Conservation (phyloP, 371 early-diverging fungal genomes). For the Mucor piriformis region DNA sequence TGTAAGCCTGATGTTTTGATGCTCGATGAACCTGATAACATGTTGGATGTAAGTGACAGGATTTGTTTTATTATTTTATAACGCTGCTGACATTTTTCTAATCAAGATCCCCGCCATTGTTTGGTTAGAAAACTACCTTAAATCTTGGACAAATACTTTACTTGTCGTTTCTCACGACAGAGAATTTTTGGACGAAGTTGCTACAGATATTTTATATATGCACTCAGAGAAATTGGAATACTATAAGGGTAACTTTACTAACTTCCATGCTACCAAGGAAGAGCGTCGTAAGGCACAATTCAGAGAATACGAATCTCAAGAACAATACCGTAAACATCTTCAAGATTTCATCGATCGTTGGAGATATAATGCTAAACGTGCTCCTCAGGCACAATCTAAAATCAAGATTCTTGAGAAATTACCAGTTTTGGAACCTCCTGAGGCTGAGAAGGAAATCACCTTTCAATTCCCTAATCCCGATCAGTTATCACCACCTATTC, state of each 20-base stretch:
- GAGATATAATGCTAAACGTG: constrained; percentile 98
- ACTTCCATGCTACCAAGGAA: constrained; percentile 86
- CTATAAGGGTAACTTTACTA: constrained; percentile 94
- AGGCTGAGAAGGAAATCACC: constrained; percentile 80
- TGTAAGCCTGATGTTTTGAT: constrained; percentile 95
- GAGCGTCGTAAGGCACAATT: constrained; percentile 89
- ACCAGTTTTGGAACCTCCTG: constrained; percentile 89
- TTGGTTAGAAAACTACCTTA: constrained; percentile 95
- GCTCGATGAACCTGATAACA: constrained; percentile 99
- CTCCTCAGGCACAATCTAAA: constrained; percentile 97
- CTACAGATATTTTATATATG: constrained; percentile 95
- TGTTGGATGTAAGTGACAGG: constrained; percentile 68
- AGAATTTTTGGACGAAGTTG: constrained; percentile 96
- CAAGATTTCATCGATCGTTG: constrained; percentile 98
- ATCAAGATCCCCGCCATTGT: constrained; percentile 86
- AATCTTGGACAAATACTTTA: constrained; percentile 89
- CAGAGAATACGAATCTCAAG: constrained; percentile 94
- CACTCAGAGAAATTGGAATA: constrained; percentile 91
- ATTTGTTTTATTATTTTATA: not conserved
- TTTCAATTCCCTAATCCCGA: constrained; percentile 95
- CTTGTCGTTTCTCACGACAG: constrained; percentile 98
- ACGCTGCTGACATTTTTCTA: not conserved
- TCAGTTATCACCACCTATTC: constrained; percentile 82
- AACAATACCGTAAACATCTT: constrained; percentile 90
- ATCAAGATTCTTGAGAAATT: constrained; percentile 98